phyloP scores from a whole-genome alignment of 2,329 filamentous ascomycete genomes.

The Diaporthe sp. region DNA sequence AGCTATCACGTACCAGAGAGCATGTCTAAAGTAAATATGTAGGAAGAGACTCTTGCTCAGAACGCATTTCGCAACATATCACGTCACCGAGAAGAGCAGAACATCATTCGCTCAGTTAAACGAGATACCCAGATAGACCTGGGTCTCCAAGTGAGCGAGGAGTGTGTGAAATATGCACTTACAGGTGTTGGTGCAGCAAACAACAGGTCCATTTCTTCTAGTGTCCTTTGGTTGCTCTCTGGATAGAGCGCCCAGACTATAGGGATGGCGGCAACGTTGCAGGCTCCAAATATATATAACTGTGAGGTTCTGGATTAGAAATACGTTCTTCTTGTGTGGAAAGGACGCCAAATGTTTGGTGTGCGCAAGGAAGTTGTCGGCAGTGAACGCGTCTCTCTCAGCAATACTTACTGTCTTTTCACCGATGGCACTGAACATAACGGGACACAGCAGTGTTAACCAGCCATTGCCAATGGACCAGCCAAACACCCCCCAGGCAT shows the following conservation, averaged over 20 bases:
- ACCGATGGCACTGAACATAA: conserved; percentile 73
- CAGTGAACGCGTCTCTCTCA: too few relatives aligned
- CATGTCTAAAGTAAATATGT: too few relatives aligned
- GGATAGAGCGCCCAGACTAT: conserved; percentile 82
- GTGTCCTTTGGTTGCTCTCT: conserved; percentile 78
- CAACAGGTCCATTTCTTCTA: conserved; percentile 81
- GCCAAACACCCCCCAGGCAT: conserved; percentile 81
- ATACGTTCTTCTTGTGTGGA: not conserved
- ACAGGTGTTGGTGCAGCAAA: conserved; percentile 65
- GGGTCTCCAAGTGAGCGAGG: not conserved
- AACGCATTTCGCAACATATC: not conserved
- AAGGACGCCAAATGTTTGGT: too few relatives aligned
- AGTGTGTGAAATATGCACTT: not conserved
- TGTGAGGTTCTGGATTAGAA: not conserved
- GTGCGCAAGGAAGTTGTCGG: too few relatives aligned
- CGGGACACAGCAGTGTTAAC: conserved; percentile 61
- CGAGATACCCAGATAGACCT: not conserved
- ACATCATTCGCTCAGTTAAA: not conserved
- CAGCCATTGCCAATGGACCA: conserved; percentile 77
- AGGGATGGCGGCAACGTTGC: conserved; percentile 74
- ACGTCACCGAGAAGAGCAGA: too few relatives aligned
- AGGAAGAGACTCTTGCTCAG: not conserved
- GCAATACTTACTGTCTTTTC: conserved; percentile 67
- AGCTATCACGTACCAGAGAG: not conserved
- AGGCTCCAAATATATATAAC: conserved; percentile 78